Evolutionary conservation across 805 yeast species (phyloP).

Genomic region (Myxozyma kluyveri): DNA sequence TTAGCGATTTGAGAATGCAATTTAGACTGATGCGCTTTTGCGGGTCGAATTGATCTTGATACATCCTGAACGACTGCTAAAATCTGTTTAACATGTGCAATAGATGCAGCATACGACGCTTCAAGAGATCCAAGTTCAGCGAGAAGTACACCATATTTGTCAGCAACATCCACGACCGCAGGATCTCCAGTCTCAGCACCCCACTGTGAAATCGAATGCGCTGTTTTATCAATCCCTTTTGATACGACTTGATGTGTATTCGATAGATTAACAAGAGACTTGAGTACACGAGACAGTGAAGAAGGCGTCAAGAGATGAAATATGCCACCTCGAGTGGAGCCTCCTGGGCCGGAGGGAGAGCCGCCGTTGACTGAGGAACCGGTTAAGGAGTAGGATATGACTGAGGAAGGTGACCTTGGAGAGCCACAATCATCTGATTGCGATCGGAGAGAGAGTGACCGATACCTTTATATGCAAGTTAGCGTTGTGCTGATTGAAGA

Average conservation of each 20-base stretch:
- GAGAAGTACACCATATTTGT: conserved; percentile 77
- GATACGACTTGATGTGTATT: conserved; percentile 12
- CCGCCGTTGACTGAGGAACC: not conserved
- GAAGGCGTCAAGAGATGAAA: not conserved
- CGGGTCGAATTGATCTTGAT: conserved; percentile 83
- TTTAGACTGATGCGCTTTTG: conserved; percentile 76
- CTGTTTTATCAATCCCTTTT: conserved; percentile 11
- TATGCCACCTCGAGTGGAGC: not conserved
- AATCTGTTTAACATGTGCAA: conserved; percentile 82
- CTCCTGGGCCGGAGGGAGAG: not conserved
- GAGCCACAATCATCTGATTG: conserved; percentile 13
- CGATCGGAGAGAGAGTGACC: conserved; percentile 18
- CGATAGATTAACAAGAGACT: conserved; percentile 9
- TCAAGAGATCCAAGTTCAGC: conserved; percentile 84
- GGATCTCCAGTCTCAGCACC: conserved; percentile 86
- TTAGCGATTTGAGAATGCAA: conserved; percentile 77
- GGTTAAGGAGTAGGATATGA: conserved; percentile 4
- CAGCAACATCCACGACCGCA: conserved; percentile 73
- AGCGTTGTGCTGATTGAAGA: too few species aligned
- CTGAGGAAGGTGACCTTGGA: conserved; percentile 5
- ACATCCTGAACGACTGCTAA: conserved; percentile 78
- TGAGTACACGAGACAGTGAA: conserved; percentile 15
- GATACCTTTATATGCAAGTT: conserved; percentile 7
- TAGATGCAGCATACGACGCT: conserved; percentile 80
- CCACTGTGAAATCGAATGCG: conserved; percentile 55